Base-by-base conservation (phyloP, 345 rosid genomes). In the Dimocarpus longan region DNA sequence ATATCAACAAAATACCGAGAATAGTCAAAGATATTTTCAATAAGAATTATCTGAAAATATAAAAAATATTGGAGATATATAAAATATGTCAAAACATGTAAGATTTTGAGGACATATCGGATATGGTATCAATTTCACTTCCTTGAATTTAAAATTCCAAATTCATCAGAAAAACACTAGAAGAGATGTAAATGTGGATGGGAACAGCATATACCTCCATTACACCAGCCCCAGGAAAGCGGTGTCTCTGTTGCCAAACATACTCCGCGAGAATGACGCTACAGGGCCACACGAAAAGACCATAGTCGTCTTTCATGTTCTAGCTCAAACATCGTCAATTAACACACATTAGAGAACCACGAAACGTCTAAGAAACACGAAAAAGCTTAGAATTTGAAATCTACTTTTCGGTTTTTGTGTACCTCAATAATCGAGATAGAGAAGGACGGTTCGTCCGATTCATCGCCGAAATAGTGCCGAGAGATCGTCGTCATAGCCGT, bases 241-340 rank as follows among this genome's bases (percentile, higher is more conserved):
- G 91, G 73, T 72, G 83, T 81, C 86, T 81, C 65, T 91, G 97
- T 79, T 93, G 98, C 98, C 98, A 95, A 77, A 95, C 88, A 85
- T 93, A 93, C 85, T 95, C 97, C 26, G 98, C 95, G 66, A 95
- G 90, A 62, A 95, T 85, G 43, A 93, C 77, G 68, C 97, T 95
- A 72, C 94, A 93, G 7, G 97, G 98, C 98, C 97, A 92, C 63
- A 92, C 92, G 75, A 91, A 95, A 65, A 93, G 83, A 2, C 98
- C 98, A 66, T 95, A 93, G 52, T 92, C 98, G 59, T 95, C 98
- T 82, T 93, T 91, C 91, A 93, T 89, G 80, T 91, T 88, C 97
- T 91, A 84, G 16, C 5, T 28, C n/a, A 74, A 32, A 8, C 32
- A 67, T 46, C 50, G 77, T 48, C 32, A 57, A 26, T 50, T 40